A percentile compares a stretch with the other conserved stretches of the same genome.
phyloP scores from a whole-genome alignment of 2,329 filamentous ascomycete genomes.

The Ophiostoma tasmaniense region DNA sequence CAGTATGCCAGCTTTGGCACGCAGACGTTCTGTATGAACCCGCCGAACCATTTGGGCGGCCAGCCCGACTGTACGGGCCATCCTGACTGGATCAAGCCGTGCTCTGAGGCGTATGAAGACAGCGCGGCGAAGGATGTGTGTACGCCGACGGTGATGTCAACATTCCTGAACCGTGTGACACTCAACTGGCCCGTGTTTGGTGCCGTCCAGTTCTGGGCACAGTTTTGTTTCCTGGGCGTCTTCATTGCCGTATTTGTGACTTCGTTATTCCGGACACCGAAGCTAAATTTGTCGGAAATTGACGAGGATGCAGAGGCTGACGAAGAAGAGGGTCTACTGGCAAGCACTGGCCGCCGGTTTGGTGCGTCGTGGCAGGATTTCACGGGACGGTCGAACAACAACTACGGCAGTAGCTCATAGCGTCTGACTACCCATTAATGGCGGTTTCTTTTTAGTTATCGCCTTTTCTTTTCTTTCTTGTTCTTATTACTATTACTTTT shows the following conservation, averaged over 20 bases:
- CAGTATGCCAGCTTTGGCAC: constrained; percentile 93
- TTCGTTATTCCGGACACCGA: constrained; percentile 71
- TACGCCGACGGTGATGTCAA: constrained; percentile 84
- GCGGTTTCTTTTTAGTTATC: neutral
- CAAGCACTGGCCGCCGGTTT: constrained; percentile 72
- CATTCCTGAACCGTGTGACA: constrained; percentile 84
- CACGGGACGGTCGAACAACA: constrained; percentile 45
- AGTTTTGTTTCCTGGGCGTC: constrained; percentile 80
- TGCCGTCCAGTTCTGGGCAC: constrained; percentile 87
- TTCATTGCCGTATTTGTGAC: constrained; percentile 76
- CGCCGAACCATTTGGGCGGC: constrained; percentile 51
- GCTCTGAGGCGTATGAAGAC: constrained; percentile 67
- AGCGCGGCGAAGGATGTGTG: constrained; percentile 70
- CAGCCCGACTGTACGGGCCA: constrained; percentile 69
- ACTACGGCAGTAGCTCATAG: constrained; percentile 8
- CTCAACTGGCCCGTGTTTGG: constrained; percentile 96
- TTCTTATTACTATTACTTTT: constrained; percentile 5
- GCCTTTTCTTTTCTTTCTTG: constrained; percentile 1
- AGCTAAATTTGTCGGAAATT: constrained; percentile 63
- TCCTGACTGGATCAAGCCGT: constrained; percentile 65
- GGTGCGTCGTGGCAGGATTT: constrained; percentile 86
- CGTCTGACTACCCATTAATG: neutral
- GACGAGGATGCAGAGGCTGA: constrained; percentile 87
- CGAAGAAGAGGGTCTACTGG: constrained; percentile 86
- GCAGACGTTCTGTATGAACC: constrained; percentile 82